Conservation (phyloP, 1,139 yeast species). For the Yamadazyma pseudoaaseri region DNA sequence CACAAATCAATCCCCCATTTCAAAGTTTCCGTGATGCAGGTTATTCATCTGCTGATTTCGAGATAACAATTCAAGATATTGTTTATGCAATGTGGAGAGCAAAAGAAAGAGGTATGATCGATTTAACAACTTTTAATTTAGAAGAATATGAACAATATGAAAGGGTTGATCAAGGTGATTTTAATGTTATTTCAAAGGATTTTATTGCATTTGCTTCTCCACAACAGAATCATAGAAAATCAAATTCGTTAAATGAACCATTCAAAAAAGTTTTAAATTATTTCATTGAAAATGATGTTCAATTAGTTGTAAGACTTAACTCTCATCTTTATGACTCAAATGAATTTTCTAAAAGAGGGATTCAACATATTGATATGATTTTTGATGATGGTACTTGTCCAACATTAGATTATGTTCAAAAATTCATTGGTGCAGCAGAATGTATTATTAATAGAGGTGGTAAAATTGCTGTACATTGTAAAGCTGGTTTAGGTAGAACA, state of each 20-base stretch:
- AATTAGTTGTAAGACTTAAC: constrained; percentile 86
- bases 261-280: constrained; percentile 78
- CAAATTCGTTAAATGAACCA: constrained; percentile 60
- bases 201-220: constrained; percentile 98
- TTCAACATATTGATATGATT: constrained; percentile 90
- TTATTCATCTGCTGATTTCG: constrained; percentile 91
- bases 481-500: constrained; percentile 96
- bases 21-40: constrained; percentile 98
- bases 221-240: constrained; percentile 58
- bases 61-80: constrained; percentile 87
- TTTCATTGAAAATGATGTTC: constrained; percentile 71
- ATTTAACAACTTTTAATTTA: constrained; percentile 80
- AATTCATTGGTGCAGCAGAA: constrained; percentile 93
- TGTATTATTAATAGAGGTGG: constrained; percentile 82
- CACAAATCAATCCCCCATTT: constrained; percentile 91
- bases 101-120: constrained; percentile 88
- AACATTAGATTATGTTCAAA: constrained; percentile 85
- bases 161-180: constrained; percentile 95
- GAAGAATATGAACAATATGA: constrained; percentile 95
- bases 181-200: constrained; percentile 86
- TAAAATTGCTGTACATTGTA: constrained; percentile 95
- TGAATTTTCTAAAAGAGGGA: constrained; percentile 80
- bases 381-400: constrained; percentile 99
- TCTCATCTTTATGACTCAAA: constrained; percentile 83
- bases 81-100: constrained; percentile 98